Evolutionary conservation across 1,284 basidiomycete species (phyloP), one percentile per base, ranked within the genome.

Genomic region (Trichosporon coremiiforme): DNA sequence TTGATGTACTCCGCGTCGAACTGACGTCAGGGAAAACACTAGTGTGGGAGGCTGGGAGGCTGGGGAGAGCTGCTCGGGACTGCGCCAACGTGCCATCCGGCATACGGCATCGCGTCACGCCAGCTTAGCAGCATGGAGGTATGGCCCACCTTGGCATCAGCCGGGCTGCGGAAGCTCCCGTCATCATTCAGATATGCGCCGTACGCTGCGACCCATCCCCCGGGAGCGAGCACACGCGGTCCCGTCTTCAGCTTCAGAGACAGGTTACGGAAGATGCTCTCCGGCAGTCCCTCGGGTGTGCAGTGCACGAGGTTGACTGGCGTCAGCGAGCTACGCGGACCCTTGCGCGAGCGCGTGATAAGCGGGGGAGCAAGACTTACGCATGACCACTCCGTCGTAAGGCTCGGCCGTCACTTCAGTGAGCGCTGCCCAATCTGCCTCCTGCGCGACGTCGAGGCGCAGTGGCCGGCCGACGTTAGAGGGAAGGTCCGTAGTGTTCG

Each of bases 281-380:
- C 79, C 2, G 78, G 77, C 1, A 71, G 41, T 9, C 71, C 74
- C 9, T 71, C 66, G 0, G 78, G 79, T 36, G 72, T 75, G 64
- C 80, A 81, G 64, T 81, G 80, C 7, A 81, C 71, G 31, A 81
- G 69, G 65, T 81, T 81, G 67, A 81, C 79, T 81, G 68, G 50
- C 10, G 70, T 69, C 35, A 73, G 53, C 17, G 66, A 15, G 41
- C 17, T n/a, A 45, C 41, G 41, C 41, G 41, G 41, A 15, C 41
- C 15, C 15, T 45, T 45, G 41, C 36, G 41, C 41, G 4, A 45
- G 41, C 41, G 41, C 8, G 15, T 5, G 41, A 15, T 5, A 10
- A n/a, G n/a, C n/a, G n/a, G n/a, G 2, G 41, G 41, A 4, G 3
- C 7, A 15, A 4, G 53, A 17, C 68, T 67, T 41, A 78, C 76